phyloP scores from a whole-genome alignment of 192 early-diverging fungal genomes.

The Backusella circina region DNA sequence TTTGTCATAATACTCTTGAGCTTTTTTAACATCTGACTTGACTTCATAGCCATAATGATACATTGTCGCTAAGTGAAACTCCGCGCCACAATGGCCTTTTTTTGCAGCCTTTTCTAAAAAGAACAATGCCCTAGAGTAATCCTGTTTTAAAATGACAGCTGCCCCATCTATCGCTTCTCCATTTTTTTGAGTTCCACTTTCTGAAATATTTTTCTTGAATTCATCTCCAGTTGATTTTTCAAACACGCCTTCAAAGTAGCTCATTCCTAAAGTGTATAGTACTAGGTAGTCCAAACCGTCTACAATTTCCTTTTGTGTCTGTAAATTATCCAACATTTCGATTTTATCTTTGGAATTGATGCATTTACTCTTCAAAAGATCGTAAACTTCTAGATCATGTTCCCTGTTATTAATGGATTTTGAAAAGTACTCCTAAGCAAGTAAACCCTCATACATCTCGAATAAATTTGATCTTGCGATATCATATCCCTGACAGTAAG shows the following conservation, averaged over 20 bases:
- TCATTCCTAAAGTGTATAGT: neutral
- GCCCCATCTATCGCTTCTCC: neutral
- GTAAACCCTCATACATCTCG: neutral
- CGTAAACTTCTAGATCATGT: no score
- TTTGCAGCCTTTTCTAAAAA: neutral
- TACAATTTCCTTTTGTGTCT: neutral
- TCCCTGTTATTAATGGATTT: neutral
- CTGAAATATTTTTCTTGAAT: neutral
- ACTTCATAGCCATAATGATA: neutral
- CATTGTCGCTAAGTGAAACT: neutral
- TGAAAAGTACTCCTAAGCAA: neutral
- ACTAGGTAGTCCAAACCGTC: neutral
- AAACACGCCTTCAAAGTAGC: neutral
- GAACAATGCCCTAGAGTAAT: neutral
- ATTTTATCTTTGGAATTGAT: neutral
- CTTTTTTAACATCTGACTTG: no score
- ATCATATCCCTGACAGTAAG: neutral
- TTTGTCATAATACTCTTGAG: no score
- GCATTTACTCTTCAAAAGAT: neutral
- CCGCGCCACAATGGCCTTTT: neutral
- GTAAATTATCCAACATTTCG: neutral
- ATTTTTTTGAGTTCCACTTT: neutral
- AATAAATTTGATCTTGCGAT: neutral
- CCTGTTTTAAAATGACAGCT: neutral
- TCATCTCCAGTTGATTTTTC: neutral